Evolutionary conservation across 495 filamentous ascomycete species (phyloP).

Genomic region (Bathelium albidoporum): DNA sequence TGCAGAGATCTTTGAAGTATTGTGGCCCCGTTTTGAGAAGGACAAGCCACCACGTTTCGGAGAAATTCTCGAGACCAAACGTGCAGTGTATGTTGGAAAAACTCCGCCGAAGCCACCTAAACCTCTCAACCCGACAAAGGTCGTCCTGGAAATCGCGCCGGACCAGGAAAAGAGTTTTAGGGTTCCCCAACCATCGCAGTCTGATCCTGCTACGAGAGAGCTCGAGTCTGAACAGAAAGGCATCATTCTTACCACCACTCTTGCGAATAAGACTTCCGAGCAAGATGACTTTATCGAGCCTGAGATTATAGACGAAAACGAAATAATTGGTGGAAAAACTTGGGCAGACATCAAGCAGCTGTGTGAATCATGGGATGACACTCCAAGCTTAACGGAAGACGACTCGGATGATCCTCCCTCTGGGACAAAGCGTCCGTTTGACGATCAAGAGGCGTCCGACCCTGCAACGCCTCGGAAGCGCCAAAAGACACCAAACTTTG

Average conservation of each 20-base stretch:
- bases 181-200: conserved; percentile 35
- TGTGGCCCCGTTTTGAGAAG: conserved; percentile 62
- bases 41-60: conserved; percentile 57
- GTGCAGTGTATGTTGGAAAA: conserved; percentile 59
- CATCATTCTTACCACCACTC: conserved; percentile 31
- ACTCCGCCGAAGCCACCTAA: conserved; percentile 65
- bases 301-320: conserved; percentile 52
- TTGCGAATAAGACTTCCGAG: conserved; percentile 16
- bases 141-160: conserved; percentile 67
- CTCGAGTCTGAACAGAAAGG: conserved; percentile 46
- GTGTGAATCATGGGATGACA: conserved; percentile 66
- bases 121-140: conserved; percentile 70
- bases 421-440: conserved; percentile 1
- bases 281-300: conserved; percentile 39
- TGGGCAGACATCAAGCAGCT: conserved; percentile 66
- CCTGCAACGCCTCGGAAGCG: conserved; percentile 33
- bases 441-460: conserved; percentile 30
- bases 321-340: conserved; percentile 56
- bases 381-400: background rate
- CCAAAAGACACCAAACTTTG: conserved; percentile 17
- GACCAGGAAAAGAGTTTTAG: conserved; percentile 77
- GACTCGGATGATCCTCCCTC: background rate
- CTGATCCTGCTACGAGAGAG: conserved; percentile 26
- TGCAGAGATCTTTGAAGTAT: conserved; percentile 55
- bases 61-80: conserved; percentile 63